phyloP scores from a whole-genome alignment of 2,329 filamentous ascomycete genomes.

The Clarireedia monteithiana region DNA sequence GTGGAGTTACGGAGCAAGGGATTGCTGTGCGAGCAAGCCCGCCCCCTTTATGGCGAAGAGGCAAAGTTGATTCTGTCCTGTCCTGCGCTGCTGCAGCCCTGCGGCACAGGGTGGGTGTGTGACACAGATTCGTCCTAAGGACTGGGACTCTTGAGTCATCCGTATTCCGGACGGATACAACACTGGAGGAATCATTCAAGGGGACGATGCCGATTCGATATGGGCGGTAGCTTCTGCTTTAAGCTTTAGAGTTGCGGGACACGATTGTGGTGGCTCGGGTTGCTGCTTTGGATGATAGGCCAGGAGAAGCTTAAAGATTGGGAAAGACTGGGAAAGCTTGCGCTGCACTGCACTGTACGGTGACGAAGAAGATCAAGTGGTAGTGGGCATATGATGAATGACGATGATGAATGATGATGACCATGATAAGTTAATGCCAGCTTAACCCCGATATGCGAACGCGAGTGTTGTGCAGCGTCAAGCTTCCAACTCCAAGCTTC shows the following conservation, averaged over 20 bases:
- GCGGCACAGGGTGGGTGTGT: background rate
- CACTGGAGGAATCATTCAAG: background rate
- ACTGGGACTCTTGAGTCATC: background rate
- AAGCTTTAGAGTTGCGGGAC: constrained; percentile 1
- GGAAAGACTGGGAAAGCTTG: too few species aligned
- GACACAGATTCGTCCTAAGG: background rate
- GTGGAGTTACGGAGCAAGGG: too few species aligned
- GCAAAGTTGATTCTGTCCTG: background rate
- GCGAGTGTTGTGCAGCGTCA: too few species aligned
- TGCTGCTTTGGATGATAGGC: background rate
- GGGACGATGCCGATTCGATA: background rate
- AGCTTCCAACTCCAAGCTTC: background rate
- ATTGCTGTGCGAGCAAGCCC: background rate
- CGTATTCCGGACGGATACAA: background rate
- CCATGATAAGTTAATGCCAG: too few species aligned
- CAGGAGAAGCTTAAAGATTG: too few species aligned
- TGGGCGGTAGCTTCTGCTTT: background rate
- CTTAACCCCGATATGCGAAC: background rate
- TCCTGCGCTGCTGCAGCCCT: background rate
- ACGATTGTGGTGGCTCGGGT: background rate
- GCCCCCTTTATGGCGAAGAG: background rate
- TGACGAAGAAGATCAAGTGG: too few species aligned
- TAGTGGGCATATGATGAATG: too few species aligned
- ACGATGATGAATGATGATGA: too few species aligned
- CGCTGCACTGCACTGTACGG: too few species aligned